Percentiles rank a stretch among this genome's conserved stretches.
Conservation (phyloP, 805 yeast genomes). For the Lachancea cidri region DNA sequence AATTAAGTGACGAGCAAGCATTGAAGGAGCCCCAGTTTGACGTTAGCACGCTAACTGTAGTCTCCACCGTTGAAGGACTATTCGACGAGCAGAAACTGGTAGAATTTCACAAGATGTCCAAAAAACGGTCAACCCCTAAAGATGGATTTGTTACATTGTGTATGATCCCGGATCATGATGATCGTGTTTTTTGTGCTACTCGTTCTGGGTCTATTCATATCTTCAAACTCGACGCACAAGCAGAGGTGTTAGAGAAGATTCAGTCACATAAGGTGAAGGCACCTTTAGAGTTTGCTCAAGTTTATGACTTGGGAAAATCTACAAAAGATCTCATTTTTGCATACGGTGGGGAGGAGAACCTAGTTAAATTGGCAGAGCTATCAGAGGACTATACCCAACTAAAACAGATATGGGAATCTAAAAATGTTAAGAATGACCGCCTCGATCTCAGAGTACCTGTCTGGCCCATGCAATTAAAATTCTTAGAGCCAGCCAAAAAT, state of each 20-base stretch:
- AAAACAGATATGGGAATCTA: slow-evolving; percentile 56
- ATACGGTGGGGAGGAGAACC: slow-evolving; percentile 78
- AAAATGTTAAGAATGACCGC: slow-evolving; percentile 76
- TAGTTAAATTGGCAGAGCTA: slow-evolving; percentile 28
- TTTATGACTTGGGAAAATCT: slow-evolving; percentile 34
- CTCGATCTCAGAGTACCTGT: slow-evolving; percentile 79
- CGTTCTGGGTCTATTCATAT: slow-evolving; percentile 35
- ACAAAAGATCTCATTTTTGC: slow-evolving; percentile 45
- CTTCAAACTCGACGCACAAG: slow-evolving; percentile 15
- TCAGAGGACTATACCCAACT: slow-evolving; percentile 22
- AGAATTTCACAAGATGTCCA: slow-evolving; percentile 21
- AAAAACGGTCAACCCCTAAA: slow-evolving; percentile 25
- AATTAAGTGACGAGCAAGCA: slow-evolving; percentile 8
- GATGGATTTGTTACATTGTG: slow-evolving; percentile 39
- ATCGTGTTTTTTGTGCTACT: slow-evolving; percentile 31
- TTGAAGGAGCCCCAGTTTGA: slow-evolving; percentile 15
- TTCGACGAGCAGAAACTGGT: slow-evolving; percentile 22
- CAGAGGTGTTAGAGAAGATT: slow-evolving; percentile 13
- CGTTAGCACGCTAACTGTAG: slow-evolving; percentile 18
- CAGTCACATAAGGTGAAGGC: slow-evolving; percentile 35
- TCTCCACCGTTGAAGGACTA: slow-evolving; percentile 16
- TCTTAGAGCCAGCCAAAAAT: slow-evolving; percentile 35
- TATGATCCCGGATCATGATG: slow-evolving; percentile 21
- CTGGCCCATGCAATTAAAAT: slow-evolving; percentile 58
- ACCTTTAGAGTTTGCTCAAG: slow-evolving; percentile 44